phyloP scores from a whole-genome alignment of 306 rosid species.

The Ochetophila trinervis region DNA sequence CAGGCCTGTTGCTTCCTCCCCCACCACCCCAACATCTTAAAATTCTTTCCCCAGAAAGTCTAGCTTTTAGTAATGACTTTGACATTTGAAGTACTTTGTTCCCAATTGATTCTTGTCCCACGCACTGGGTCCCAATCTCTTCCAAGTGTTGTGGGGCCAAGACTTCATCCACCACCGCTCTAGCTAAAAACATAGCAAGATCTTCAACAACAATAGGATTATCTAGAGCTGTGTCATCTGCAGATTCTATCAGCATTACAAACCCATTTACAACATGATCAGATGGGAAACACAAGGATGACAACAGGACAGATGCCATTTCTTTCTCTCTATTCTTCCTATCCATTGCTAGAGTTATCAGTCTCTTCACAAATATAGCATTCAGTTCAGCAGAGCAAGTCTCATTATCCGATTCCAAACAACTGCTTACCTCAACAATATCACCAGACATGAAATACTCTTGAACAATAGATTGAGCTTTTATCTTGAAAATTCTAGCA shows the following conservation, averaged over 20 bases:
- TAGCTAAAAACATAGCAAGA: slow-evolving; percentile 71
- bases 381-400: slow-evolving; percentile 38
- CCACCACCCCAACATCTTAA: slow-evolving; percentile 83
- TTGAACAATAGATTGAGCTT: slow-evolving; percentile 52
- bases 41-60: slow-evolving; percentile 62
- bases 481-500: slow-evolving; percentile 51
- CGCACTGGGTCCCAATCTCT: slow-evolving; percentile 55
- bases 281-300: slow-evolving; percentile 58
- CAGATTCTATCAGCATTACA: slow-evolving; percentile 62
- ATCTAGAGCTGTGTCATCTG: slow-evolving; percentile 70
- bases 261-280: slow-evolving; percentile 70
- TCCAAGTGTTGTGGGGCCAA: slow-evolving; percentile 62
- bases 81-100: slow-evolving; percentile 57
- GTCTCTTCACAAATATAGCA: slow-evolving; percentile 58
- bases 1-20: slow-evolving; percentile 57
- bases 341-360: slow-evolving; percentile 70
- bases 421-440: slow-evolving; percentile 45
- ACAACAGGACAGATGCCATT: slow-evolving; percentile 68
- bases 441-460: slow-evolving; percentile 74
- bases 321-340: slow-evolving; percentile 72
- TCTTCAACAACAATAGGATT: slow-evolving; percentile 68
- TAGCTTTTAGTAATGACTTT: slow-evolving; percentile 55
- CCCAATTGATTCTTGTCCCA: slow-evolving; percentile 43
- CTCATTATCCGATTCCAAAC: slow-evolving; percentile 49
- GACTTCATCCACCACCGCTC: slow-evolving; percentile 68